Percentiles rank a stretch among this genome's conserved stretches.
Conservation (phyloP, 225 moss, liverwort and hornwort genomes). For the Rhytidiadelphus loreus region DNA sequence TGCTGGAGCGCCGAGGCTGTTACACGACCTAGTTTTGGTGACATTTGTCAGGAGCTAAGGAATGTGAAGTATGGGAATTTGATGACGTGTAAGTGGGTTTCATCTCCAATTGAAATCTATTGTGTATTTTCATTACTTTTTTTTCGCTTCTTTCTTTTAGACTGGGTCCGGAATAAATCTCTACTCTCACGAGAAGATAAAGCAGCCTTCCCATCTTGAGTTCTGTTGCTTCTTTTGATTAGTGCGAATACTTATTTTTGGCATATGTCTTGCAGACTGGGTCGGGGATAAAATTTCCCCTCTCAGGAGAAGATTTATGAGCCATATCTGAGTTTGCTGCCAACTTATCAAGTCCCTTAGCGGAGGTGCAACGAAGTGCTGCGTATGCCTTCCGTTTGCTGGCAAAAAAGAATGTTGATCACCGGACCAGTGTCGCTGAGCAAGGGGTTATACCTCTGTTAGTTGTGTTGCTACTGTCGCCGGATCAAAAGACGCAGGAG, state of each 20-base stretch:
- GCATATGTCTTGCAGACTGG: background rate
- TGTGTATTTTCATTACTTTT: background rate
- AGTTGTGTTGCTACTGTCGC: slow-evolving; percentile 35
- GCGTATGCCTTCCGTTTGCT: slow-evolving; percentile 42
- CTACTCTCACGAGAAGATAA: no score
- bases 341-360: slow-evolving; percentile 19
- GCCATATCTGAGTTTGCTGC: slow-evolving; percentile 5
- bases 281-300: background rate
- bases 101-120: no score
- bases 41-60: no score
- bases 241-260: background rate
- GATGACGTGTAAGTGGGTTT: no score
- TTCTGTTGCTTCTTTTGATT: background rate
- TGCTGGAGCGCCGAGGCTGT: no score
- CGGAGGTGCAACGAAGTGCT: slow-evolving; percentile 44
- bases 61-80: no score
- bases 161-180: background rate
- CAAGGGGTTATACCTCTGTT: slow-evolving; percentile 66
- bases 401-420: slow-evolving; percentile 43
- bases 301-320: background rate
- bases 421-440: slow-evolving; percentile 59
- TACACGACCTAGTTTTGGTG: no score
- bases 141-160: background rate
- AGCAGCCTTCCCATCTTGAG: background rate
- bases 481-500: slow-evolving; percentile 54